Percentiles rank a stretch among this genome's conserved stretches.
These are phyloP conservation scores for Fusarium sp. DNA, from an alignment of 2,329 filamentous ascomycete genomes.

Conservation along the genomic window DNA sequence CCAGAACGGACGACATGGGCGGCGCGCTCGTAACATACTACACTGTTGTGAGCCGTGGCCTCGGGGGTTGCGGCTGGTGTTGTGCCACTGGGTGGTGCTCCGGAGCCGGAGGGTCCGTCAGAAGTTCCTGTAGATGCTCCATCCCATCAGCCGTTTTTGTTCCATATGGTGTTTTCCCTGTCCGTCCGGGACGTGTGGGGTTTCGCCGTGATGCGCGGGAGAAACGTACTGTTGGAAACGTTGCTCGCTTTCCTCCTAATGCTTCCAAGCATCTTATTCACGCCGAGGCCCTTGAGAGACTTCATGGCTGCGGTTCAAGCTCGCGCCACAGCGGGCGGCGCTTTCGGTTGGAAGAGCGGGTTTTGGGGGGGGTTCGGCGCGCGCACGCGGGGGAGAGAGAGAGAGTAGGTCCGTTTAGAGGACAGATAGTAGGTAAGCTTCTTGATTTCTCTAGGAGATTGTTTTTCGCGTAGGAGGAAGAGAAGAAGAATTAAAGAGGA, in stretches of 20 bases:
- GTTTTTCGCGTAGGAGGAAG: neutral
- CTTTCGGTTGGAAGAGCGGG: conserved; percentile 9
- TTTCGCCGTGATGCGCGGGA: neutral
- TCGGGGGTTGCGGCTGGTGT: conserved; percentile 72
- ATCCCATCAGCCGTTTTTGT: neutral
- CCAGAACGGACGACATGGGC: conserved; percentile 10
- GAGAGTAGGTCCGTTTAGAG: neutral
- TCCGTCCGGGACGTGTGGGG: neutral
- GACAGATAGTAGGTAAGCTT: neutral
- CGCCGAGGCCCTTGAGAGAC: conserved; percentile 65
- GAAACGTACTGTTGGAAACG: conserved; percentile 40
- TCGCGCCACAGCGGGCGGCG: conserved; percentile 40
- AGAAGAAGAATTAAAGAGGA: neutral
- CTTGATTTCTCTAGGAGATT: neutral
- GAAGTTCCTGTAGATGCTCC: conserved; percentile 27
- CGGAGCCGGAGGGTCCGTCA: conserved; percentile 35
- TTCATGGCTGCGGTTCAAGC: conserved; percentile 50
- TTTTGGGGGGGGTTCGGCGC: neutral
- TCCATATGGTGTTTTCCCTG: conserved; percentile 4
- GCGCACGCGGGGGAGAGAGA: conserved; percentile 23
- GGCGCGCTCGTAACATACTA: conserved; percentile 64
- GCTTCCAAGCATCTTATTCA: conserved; percentile 68
- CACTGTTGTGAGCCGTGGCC: conserved; percentile 72
- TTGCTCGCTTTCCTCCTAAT: conserved; percentile 62
- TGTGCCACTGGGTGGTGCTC: conserved; percentile 45